Percentiles rank a stretch among this genome's conserved stretches.
Conservation (phyloP, 1,139 yeast species). For the Yamadazyma siamensis region DNA sequence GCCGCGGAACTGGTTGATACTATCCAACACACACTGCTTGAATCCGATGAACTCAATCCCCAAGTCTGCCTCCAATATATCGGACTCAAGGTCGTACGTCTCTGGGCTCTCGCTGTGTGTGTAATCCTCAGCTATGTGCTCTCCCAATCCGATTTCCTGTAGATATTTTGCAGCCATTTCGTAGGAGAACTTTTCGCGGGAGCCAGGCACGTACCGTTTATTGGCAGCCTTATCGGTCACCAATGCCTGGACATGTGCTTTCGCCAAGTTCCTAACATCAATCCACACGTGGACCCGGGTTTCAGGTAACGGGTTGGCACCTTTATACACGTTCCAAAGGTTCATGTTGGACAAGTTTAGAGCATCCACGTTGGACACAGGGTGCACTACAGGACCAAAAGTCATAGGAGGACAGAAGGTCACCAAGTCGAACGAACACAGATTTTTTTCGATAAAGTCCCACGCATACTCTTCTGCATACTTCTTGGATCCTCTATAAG, state of each 20-base stretch:
- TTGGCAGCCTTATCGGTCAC: constrained; percentile 22
- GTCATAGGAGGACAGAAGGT: constrained; percentile 52
- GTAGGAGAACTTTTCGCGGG: constrained; percentile 24
- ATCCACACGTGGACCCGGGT: constrained; percentile 28
- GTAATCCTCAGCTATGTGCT: constrained; percentile 6
- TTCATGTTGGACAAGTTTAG: constrained; percentile 23
- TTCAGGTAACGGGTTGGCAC: constrained; percentile 14
- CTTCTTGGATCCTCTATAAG: constrained; percentile 38
- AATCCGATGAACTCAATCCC: constrained; percentile 32
- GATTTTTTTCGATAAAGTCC: constrained; percentile 25
- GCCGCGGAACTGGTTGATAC: constrained; percentile 38
- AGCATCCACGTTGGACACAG: constrained; percentile 20
- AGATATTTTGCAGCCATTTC: constrained; percentile 22
- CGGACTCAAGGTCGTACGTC: constrained; percentile 21
- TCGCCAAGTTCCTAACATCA: constrained; percentile 40
- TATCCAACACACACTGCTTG: constrained; percentile 30
- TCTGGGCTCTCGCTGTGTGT: constrained; percentile 3
- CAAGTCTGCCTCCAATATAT: constrained; percentile 24
- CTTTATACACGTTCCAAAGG: constrained; percentile 13
- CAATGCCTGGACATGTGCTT: constrained; percentile 32
- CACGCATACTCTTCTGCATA: constrained; percentile 40
- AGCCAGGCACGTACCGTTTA: constrained; percentile 23
- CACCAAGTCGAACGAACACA: constrained; percentile 40
- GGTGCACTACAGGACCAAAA: constrained; percentile 42
- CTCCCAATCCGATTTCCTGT: constrained; percentile 14